Conservation (phyloP, 805 yeast genomes). For the Candida boidinii region DNA sequence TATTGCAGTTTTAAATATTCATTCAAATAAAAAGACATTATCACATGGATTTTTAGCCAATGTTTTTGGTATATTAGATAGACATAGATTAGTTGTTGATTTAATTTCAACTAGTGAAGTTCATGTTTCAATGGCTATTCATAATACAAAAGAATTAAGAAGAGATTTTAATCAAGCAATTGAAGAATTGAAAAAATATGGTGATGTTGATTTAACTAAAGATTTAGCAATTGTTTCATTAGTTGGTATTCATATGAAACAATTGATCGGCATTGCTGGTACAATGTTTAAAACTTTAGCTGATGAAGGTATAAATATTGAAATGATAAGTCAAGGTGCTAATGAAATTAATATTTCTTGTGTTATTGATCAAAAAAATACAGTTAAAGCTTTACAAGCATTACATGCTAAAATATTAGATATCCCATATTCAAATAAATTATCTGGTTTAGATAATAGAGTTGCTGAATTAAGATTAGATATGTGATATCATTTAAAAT, state of each 20-base stretch:
- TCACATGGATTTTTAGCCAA: constrained; percentile 94
- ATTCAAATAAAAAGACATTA: constrained; percentile 85
- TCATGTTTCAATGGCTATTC: constrained; percentile 96
- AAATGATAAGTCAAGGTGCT: constrained; percentile 98
- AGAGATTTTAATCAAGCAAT: constrained; percentile 61
- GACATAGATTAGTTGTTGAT: constrained; percentile 81
- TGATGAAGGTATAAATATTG: constrained; percentile 85
- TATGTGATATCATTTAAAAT: no score
- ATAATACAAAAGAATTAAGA: constrained; percentile 55
- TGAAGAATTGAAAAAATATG: constrained; percentile 69
- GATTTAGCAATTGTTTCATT: constrained; percentile 87
- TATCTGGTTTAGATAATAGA: constrained; percentile 33
- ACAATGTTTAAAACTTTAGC: constrained; percentile 93
- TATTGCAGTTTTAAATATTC: constrained; percentile 86
- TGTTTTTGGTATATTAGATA: constrained; percentile 80
- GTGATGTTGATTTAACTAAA: constrained; percentile 82
- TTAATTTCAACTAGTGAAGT: constrained; percentile 96
- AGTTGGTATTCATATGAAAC: constrained; percentile 97
- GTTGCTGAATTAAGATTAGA: constrained; percentile 35
- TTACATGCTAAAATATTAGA: constrained; percentile 74
- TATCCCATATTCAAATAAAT: constrained; percentile 23
- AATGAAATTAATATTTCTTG: constrained; percentile 96
- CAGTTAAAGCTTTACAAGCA: constrained; percentile 76
- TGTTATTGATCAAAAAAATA: constrained; percentile 78
- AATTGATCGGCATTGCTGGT: constrained; percentile 93